Conservation (phyloP, 768 basidiomycete genomes). For the Naganishia vishniacii region DNA sequence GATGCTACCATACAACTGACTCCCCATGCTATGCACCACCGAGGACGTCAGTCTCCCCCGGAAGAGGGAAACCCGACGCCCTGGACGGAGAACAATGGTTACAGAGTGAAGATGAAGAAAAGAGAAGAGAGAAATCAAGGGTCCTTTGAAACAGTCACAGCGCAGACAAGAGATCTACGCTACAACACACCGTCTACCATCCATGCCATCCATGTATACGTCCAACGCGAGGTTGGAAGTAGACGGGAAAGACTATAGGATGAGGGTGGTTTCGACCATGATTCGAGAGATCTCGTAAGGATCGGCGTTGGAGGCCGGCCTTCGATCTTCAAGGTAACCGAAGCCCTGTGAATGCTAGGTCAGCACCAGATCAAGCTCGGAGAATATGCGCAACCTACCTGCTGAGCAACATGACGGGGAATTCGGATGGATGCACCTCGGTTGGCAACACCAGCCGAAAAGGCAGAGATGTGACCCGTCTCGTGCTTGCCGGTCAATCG, state of each 20-base stretch:
- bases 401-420: constrained; percentile 79
- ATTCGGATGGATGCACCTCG: constrained; percentile 89
- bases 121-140: background rate
- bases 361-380: background rate
- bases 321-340: constrained; percentile 93
- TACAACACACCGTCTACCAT: background rate
- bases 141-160: background rate
- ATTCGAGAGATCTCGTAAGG: constrained; percentile 72
- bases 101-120: background rate
- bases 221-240: constrained; percentile 1
- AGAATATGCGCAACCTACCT: background rate
- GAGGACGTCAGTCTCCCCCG: background rate
- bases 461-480: constrained; percentile 85
- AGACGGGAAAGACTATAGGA: constrained; percentile 30
- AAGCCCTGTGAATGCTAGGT: constrained; percentile 59
- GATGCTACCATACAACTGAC: constrained; percentile 1
- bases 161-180: background rate
- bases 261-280: constrained; percentile 64
- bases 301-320: constrained; percentile 97
- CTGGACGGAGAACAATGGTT: background rate
- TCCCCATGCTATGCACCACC: background rate
- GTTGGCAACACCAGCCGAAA: constrained; percentile 93
- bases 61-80: background rate
- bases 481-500: constrained; percentile 95
- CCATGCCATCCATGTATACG: background rate